Evolutionary conservation across 257 asterid genomes (phyloP), one percentile per base, ranked within the genome.

Genomic region (Solanum appendiculatum): DNA sequence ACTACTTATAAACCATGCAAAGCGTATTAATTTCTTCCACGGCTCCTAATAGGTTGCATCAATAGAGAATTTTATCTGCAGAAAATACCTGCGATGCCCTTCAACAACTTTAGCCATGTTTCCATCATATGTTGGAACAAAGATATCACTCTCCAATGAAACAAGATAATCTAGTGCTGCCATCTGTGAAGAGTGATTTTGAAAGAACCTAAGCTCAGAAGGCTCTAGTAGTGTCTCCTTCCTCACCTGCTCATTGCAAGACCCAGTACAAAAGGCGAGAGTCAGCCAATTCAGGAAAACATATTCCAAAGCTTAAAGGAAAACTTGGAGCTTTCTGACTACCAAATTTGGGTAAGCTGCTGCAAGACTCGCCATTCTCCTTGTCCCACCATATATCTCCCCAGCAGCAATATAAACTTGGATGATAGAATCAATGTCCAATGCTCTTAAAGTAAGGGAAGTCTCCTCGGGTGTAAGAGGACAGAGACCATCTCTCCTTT

Each of bases 21-120:
- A 75, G 39, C 34, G 9, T 25, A 1, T 12, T 12, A 12, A 64
- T 27, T 64, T 63, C 70, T 5, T n/a, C 4, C 18, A 63, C 33
- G 7, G 31, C 33, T 63, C 60, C 60, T 16, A 51, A 51, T 51
- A 15, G 58, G 58, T 51, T n/a, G 70, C 70, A n/a, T 63, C 10
- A n/a, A 63, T 63, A n/a, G 70, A 63, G 64, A 58, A 40, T 9
- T 42, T 64, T 31, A 56, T 72, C 33, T 29, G 29, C 66, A 25
- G 25, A 39, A 51, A 87, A 68, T 93, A 95, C 99, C 99, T 96
- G 88, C 99, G 98, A 90, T 96, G 99, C n/a, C 99, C 99, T 95
- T 96, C 99, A 70, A 97, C 99, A 78, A 97, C 99, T 92, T 95
- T 97, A 82, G 99, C 99, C 99, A 97, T 97, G 90, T 97, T 97